Base-by-base conservation (phyloP, 768 basidiomycete genomes). In the Hygrocybe coccinea region DNA sequence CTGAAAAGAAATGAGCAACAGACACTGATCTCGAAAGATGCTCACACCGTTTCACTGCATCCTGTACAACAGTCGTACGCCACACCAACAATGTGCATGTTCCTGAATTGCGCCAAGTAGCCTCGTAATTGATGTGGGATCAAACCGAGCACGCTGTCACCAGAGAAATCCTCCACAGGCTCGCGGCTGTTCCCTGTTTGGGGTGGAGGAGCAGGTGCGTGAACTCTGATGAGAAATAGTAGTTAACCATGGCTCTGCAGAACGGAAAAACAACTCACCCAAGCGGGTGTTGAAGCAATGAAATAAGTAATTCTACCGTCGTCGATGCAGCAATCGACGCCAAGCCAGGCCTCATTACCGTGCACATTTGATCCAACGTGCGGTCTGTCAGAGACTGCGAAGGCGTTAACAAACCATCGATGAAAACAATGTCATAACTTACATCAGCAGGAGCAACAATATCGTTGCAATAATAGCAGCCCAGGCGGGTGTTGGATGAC, bases 401-500 rank as follows among this genome's bases (percentile, higher is more conserved):
- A 54, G 8, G n/a, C 43, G 14, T 19, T 21, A 82, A 65, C 45
- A 25, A 59, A 39, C 50, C 44, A 54, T 37, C 15, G 39, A 50
- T 12, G 29, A 24, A 52, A 56, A 55, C 45, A 46, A 37, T 41
- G 24, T 10, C 19, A 70, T 79, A 65, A 74, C n/a, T 46, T 64
- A 60, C 62, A 41, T 1, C 94, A 55, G 97, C 90, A 60, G 98
- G 97, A 64, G 95, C 97, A 37, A 97, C 94, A 55, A 97, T 90
- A 60, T 99, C 97, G 63, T 97, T 97, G 71, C 97, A 99, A 67
- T 92, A 99, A 68, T 99, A 98, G 65, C 97, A 99, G 3, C 97
- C 95, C 33, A 99, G 73, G 2, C 72, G 71, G 25, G 74, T 58
- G 46, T 65, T 59, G n/a, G 66, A 52, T 57, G 70, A 39, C 52